phyloP scores from a whole-genome alignment of 768 basidiomycete species.

The Trametes cinnabarina region DNA sequence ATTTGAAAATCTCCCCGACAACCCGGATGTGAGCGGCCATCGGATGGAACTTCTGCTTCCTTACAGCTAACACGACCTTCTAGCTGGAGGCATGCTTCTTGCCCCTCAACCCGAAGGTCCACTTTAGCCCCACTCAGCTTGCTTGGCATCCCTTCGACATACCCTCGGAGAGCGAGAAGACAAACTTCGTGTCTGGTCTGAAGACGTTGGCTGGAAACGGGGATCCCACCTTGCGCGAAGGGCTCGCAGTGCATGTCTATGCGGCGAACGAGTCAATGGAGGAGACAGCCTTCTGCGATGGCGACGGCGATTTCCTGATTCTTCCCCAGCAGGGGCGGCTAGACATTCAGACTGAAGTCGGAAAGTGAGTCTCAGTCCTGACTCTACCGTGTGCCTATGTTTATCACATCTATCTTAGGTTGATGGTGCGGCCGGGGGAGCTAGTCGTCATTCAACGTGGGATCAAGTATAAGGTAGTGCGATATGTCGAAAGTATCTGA shows the following conservation, averaged over 20 bases:
- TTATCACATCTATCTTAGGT: slow-evolving; percentile 28
- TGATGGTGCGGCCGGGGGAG: slow-evolving; percentile 66
- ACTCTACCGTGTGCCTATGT: background rate
- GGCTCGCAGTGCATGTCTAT: slow-evolving; percentile 64
- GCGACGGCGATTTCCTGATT: slow-evolving; percentile 66
- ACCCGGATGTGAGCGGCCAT: slow-evolving; percentile 48
- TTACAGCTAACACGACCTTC: background rate
- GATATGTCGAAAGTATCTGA: slow-evolving; percentile 6
- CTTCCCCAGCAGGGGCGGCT: slow-evolving; percentile 62
- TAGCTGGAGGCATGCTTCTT: slow-evolving; percentile 65
- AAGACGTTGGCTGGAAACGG: slow-evolving; percentile 66
- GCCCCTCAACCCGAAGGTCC: slow-evolving; percentile 57
- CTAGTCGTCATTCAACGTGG: slow-evolving; percentile 64
- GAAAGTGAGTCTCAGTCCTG: slow-evolving; percentile 43
- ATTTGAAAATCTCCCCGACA: slow-evolving; percentile 52
- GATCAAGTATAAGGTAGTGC: slow-evolving; percentile 59
- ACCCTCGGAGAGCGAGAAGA: slow-evolving; percentile 38
- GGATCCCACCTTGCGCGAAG: slow-evolving; percentile 60
- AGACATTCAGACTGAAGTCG: slow-evolving; percentile 69
- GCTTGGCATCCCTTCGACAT: slow-evolving; percentile 65
- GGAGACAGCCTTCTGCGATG: slow-evolving; percentile 58
- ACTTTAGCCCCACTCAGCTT: slow-evolving; percentile 60
- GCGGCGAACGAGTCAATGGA: slow-evolving; percentile 59
- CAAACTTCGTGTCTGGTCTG: slow-evolving; percentile 58
- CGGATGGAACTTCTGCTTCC: background rate